Base-by-base conservation (phyloP, 2,329 filamentous ascomycete species). In the Penicillium psychrosexuale region DNA sequence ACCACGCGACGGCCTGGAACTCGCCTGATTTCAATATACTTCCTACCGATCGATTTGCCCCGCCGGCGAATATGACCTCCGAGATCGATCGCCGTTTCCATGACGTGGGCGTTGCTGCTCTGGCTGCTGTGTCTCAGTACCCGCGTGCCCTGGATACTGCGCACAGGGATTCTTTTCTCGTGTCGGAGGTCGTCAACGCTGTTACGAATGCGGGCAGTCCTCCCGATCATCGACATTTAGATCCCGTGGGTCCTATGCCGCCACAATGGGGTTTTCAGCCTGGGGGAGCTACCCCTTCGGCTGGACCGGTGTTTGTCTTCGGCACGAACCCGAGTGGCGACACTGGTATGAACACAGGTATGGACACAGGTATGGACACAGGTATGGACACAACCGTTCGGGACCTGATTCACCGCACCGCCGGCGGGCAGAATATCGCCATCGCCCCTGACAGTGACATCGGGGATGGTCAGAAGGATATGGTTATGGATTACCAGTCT, bases 101-200 rank as follows among this genome's bases (percentile, higher is more conserved):
- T 51, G 61, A 65, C 46, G 56, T 63, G 33, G 65, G 61, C 6
- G 52, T 69, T 37, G 66, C 69, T 38, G 68, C 68, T 50, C 60
- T 71, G 15, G 64, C 67, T 50, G 66, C 67, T 8, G 62, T 70
- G 11, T 63, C 66, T 17, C 67, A 68, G 8, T 68, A 65, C 48
- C 64, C 67, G 6, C 60, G 59, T 28, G 56, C 60, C 33, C 50
- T 62, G 17, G 60, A 61, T 47, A 53, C 61, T n/a, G 30, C 17
- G 30, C 57, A 61, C 27, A 51, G 59, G 28, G 53, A 51, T n/a
- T 60, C 61, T 4, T 55, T 66, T 11, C 22, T 64, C 4, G 61
- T 67, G 1, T 62, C 64, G 2, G 66, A 69, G 39, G 62, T 69
- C 2, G 67, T 71, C 3, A 65, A 67, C 43, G 68, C 68, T 12